Conservation (phyloP, 768 basidiomycete genomes). For the Suillus sp. region DNA sequence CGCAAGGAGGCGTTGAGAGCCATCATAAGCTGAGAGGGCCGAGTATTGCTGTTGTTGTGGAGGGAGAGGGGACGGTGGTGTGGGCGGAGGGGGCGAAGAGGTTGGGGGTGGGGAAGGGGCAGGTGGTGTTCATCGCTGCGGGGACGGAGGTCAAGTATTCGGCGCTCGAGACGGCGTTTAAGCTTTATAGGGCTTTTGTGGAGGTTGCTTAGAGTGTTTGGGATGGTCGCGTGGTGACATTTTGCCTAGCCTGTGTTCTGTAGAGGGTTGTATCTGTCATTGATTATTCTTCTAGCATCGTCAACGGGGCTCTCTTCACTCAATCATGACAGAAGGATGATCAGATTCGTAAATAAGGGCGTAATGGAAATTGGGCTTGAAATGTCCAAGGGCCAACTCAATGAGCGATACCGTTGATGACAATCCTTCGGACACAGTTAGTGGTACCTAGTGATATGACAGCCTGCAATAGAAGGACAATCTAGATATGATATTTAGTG, state of each 20-base stretch:
- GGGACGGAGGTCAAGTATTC: constrained; percentile 52
- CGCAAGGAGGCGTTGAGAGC: constrained; percentile 41
- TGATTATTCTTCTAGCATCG: not conserved
- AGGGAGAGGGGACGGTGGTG: constrained; percentile 53
- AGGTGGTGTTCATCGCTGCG: constrained; percentile 79
- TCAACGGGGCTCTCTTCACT: no score
- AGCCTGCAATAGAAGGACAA: not conserved
- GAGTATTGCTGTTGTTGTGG: constrained; percentile 74
- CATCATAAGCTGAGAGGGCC: constrained; percentile 76
- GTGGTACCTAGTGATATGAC: not conserved
- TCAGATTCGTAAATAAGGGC: not conserved
- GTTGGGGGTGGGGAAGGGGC: constrained; percentile 51
- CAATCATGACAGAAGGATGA: not conserved
- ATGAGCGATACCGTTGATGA: not conserved
- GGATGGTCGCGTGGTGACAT: not conserved
- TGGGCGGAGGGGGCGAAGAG: constrained; percentile 41
- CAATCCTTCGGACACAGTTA: not conserved
- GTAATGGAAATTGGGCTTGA: not conserved
- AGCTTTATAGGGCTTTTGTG: constrained; percentile 16
- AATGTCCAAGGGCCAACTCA: not conserved
- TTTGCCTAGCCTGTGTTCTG: not conserved
- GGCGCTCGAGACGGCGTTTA: constrained; percentile 24
- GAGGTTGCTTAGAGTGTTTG: constrained; percentile 4
- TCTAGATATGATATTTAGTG: not conserved
- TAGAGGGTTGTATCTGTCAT: not conserved